These are phyloP conservation scores for Trichophyton verrucosum DNA, from an alignment of 2,329 filamentous ascomycete species.

Conservation along the genomic window DNA sequence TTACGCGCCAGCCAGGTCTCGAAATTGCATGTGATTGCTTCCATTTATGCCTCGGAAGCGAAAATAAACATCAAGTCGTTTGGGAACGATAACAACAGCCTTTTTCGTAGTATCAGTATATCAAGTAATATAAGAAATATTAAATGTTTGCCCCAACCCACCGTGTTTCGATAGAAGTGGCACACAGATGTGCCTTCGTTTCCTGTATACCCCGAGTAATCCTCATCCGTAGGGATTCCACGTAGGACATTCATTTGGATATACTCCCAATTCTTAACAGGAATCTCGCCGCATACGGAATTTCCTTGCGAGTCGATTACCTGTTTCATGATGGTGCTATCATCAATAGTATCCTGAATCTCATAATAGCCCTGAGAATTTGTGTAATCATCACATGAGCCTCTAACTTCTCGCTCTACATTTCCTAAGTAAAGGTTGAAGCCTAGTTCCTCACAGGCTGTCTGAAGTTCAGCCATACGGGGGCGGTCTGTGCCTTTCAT, in stretches of 20 bases:
- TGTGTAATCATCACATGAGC: constrained; percentile 11
- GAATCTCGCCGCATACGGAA: constrained; percentile 2
- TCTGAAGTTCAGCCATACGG: constrained; percentile 10
- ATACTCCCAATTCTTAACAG: constrained; percentile 6
- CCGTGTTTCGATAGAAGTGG: constrained; percentile 18
- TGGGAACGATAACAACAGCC: constrained; percentile 2
- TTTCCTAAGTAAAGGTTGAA: constrained; percentile 18
- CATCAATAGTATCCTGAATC: constrained; percentile 3
- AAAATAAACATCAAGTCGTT: background rate
- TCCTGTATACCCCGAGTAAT: constrained; percentile 17
- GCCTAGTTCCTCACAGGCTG: constrained; percentile 13
- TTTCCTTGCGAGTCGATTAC: constrained; percentile 9
- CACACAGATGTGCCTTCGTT: constrained; percentile 18
- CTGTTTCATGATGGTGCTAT: background rate
- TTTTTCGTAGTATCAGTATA: background rate
- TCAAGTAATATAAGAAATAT: background rate
- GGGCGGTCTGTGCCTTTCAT: constrained; percentile 18
- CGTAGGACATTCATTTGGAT: constrained; percentile 11
- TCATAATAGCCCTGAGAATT: background rate
- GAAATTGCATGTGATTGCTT: background rate
- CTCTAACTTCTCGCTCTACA: constrained; percentile 14
- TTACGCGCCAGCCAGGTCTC: background rate
- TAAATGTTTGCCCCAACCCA: constrained; percentile 3
- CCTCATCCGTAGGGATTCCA: constrained; percentile 15
- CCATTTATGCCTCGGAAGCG: background rate